Conservation (phyloP, 1,139 yeast genomes). For the Sugiyamaella castrensis region DNA sequence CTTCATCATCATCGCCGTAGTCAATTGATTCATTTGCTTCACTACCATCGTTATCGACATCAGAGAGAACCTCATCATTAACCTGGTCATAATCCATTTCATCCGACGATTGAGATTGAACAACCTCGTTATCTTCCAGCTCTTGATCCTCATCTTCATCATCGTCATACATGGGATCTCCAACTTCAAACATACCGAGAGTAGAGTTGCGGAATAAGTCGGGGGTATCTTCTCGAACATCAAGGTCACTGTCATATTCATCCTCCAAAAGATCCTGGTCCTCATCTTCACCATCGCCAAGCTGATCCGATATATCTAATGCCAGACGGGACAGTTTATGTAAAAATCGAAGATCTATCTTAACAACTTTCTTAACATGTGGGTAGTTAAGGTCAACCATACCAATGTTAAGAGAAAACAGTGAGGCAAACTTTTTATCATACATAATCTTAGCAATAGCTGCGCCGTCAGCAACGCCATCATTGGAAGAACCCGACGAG, state of each 20-base stretch:
- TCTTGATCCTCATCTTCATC: too few relatives aligned
- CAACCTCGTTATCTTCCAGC: slow-evolving; percentile 31
- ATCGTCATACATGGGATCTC: slow-evolving; percentile 66
- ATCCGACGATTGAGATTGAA: slow-evolving; percentile 25
- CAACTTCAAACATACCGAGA: slow-evolving; percentile 88
- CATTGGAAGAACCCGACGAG: slow-evolving; percentile 24
- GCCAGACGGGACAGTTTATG: slow-evolving; percentile 54
- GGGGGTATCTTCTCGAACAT: slow-evolving; percentile 69
- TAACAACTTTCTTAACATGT: slow-evolving; percentile 55
- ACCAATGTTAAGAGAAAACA: slow-evolving; percentile 57
- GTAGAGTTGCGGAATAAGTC: slow-evolving; percentile 86
- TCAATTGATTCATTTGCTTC: slow-evolving; percentile 24
- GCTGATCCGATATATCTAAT: slow-evolving; percentile 36
- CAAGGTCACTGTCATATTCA: slow-evolving; percentile 36
- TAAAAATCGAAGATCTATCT: slow-evolving; percentile 57
- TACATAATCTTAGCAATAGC: slow-evolving; percentile 61
- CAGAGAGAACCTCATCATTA: slow-evolving; percentile 35
- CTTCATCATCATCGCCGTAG: slow-evolving; percentile 31
- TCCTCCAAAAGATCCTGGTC: slow-evolving; percentile 58
- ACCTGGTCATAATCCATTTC: slow-evolving; percentile 34
- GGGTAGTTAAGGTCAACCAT: slow-evolving; percentile 72
- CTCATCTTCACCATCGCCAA: slow-evolving; percentile 48
- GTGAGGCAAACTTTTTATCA: slow-evolving; percentile 61
- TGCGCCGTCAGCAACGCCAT: slow-evolving; percentile 57
- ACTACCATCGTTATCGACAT: slow-evolving; percentile 35